Conservation (phyloP, 306 rosid genomes). For the Malus sieversii region DNA sequence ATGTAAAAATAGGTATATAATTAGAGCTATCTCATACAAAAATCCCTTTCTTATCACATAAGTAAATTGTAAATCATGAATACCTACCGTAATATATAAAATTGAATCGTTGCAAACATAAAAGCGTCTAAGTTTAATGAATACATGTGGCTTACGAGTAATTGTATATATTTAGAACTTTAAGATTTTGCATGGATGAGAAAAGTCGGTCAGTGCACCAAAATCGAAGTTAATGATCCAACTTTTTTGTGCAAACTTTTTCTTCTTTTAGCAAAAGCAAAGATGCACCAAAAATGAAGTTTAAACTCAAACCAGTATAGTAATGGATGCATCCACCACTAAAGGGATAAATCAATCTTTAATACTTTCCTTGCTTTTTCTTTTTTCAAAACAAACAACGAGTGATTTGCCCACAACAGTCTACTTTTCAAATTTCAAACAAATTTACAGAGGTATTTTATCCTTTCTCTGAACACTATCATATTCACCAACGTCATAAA, state of each 20-base stretch:
- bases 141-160: background rate
- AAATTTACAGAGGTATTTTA: too few relatives aligned
- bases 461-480: rapidly evolving
- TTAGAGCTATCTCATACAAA: too few relatives aligned
- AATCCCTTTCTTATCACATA: too few relatives aligned
- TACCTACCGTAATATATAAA: too few relatives aligned
- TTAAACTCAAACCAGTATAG: background rate
- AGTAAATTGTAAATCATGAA: too few relatives aligned
- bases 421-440: too few relatives aligned
- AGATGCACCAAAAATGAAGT: background rate
- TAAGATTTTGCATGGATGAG: background rate
- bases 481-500: rapidly evolving
- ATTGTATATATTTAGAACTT: background rate
- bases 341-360: background rate
- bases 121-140: background rate
- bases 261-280: background rate
- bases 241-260: background rate
- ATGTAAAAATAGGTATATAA: too few relatives aligned
- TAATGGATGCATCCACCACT: background rate
- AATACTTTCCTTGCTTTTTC: background rate
- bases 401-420: too few relatives aligned
- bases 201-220: background rate
- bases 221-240: background rate
- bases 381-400: too few relatives aligned
- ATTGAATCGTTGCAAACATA: background rate